phyloP scores from a whole-genome alignment of 306 rosid species.

The Casuarina cunninghamiana region DNA sequence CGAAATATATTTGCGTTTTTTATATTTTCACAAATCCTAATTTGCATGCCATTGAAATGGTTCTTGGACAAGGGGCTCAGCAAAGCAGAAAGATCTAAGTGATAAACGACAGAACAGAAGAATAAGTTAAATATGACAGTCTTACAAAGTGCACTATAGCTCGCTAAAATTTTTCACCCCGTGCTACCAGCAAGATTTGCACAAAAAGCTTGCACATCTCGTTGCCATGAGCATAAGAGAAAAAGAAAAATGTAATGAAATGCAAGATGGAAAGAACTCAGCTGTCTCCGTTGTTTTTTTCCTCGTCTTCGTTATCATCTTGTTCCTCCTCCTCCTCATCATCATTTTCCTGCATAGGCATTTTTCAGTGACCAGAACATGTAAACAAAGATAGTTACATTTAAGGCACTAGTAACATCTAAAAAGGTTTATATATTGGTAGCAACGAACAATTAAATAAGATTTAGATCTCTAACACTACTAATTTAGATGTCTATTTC shows the following conservation, averaged over 20 bases:
- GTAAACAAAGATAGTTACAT: background rate
- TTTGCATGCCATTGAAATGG: background rate
- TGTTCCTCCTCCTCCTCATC: constrained; percentile 39
- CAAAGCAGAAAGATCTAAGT: background rate
- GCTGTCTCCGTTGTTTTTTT: constrained; percentile 9
- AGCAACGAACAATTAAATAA: background rate
- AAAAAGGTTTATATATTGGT: background rate
- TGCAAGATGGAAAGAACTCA: constrained; percentile 12
- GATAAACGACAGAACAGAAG: background rate
- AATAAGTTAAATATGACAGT: background rate
- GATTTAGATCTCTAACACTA: background rate
- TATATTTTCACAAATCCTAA: background rate
- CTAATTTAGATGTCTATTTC: background rate
- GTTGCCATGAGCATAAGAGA: constrained; percentile 5
- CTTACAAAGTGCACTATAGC: background rate
- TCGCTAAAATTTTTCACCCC: background rate
- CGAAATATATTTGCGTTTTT: too few relatives aligned
- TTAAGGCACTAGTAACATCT: background rate
- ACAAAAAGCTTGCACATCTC: background rate
- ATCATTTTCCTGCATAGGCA: constrained; percentile 34
- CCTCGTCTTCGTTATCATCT: constrained; percentile 9
- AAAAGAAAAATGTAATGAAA: constrained; percentile 1
- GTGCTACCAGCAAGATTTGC: background rate
- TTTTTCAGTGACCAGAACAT: background rate
- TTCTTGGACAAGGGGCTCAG: background rate